Base-by-base conservation (phyloP, 768 basidiomycete species). In the Tulasnella sp. region DNA sequence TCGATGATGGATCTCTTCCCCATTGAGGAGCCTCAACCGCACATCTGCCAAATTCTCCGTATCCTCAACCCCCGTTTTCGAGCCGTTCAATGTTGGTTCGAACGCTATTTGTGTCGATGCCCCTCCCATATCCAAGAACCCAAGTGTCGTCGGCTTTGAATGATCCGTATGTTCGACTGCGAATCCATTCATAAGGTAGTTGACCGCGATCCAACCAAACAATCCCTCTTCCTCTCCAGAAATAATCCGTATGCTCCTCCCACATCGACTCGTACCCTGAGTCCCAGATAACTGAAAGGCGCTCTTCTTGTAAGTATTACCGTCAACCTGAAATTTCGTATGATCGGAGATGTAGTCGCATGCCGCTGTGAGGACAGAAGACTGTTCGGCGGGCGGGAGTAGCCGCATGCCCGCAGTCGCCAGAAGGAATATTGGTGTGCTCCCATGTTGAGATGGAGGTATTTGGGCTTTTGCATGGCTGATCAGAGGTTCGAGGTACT, bases 91-190 rank as follows among this genome's bases (percentile, higher is more conserved):
- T 45, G 79, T 79, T 0, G 96, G 96, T 67, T 97, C 93, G 67
- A 98, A 99, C 10, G 96, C 96, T 63, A 99, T 94, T 71, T 99
- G 96, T 7, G 95, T 98, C 13, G 94, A 97, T 17, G 96, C 96
- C 24, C 96, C 95, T 54, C 96, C 96, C 96, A 98, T 99, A 70
- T 99, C 96, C 64, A 99, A 76, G 71, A 99, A 99, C 4, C 96
- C 96, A 67, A 91, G 98, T 3, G 95, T 97, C 19, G 90, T 89
- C 8, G 58, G 58, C 51, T 77, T 79, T 69, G 81, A 77, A 53
- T 78, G 69, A 55, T 70, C 73, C 26, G 64, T 45, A 44, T 56
- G 56, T 13, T 26, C 66, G 58, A 70, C 69, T 13, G 73, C 72
- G 68, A 99, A 99, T 1, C 94, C 95, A 67, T 98, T 88, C 90